A percentile compares a stretch with the other conserved stretches of the same genome.
phyloP scores from a whole-genome alignment of 495 filamentous ascomycete genomes.

The Xylaria palmicola region DNA sequence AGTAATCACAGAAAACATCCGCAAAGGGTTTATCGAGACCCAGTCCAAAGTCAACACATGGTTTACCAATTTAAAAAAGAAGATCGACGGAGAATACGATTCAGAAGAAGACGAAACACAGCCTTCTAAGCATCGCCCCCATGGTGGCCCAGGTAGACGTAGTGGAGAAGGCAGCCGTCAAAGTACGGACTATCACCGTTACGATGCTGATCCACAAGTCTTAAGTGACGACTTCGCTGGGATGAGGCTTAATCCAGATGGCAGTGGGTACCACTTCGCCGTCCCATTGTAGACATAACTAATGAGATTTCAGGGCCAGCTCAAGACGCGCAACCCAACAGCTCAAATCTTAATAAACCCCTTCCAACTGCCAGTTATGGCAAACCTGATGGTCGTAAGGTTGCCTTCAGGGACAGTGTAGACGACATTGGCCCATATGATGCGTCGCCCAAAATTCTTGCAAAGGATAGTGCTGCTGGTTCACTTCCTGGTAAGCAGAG shows the following conservation, averaged over 20 bases:
- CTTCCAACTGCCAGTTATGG: slow-evolving; percentile 52
- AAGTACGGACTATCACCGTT: slow-evolving; percentile 81
- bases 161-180: slow-evolving; percentile 54
- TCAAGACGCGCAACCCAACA: slow-evolving; percentile 35
- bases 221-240: slow-evolving; percentile 88
- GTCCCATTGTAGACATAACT: background rate
- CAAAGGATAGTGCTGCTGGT: slow-evolving; percentile 32
- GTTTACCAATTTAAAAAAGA: slow-evolving; percentile 87
- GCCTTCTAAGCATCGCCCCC: slow-evolving; percentile 35
- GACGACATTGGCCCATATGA: slow-evolving; percentile 81
- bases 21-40: slow-evolving; percentile 92
- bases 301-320: slow-evolving; percentile 23
- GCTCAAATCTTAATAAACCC: slow-evolving; percentile 78
- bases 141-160: slow-evolving; percentile 29
- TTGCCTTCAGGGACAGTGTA: slow-evolving; percentile 72
- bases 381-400: slow-evolving; percentile 63
- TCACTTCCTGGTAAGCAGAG: slow-evolving; percentile 60
- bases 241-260: slow-evolving; percentile 75
- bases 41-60: slow-evolving; percentile 90
- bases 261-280: slow-evolving; percentile 55
- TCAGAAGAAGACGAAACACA: slow-evolving; percentile 54
- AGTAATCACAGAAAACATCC: slow-evolving; percentile 87
- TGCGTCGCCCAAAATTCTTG: slow-evolving; percentile 53
- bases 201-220: slow-evolving; percentile 93
- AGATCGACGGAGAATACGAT: slow-evolving; percentile 79